These are phyloP conservation scores for Claviceps quebecensis DNA, from an alignment of 2,329 filamentous ascomycete genomes.

Conservation along the genomic window DNA sequence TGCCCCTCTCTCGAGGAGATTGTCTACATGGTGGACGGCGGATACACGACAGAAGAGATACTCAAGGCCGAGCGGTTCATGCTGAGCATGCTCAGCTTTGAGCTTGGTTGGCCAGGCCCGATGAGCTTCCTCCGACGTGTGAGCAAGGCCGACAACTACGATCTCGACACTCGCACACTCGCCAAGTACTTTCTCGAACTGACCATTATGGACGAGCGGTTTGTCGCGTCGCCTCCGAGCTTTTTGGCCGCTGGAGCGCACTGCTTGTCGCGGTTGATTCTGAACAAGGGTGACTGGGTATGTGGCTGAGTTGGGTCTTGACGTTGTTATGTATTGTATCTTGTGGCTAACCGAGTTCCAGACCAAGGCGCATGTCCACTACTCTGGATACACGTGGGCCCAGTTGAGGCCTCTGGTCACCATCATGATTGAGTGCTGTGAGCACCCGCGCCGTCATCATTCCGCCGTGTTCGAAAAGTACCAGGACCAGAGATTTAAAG, in stretches of 20 bases:
- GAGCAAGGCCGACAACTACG: slow-evolving; percentile 97
- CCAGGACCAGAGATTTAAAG: slow-evolving; percentile 72
- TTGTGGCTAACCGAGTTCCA: slow-evolving; percentile 19
- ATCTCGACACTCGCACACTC: slow-evolving; percentile 84
- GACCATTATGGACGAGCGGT: slow-evolving; percentile 95
- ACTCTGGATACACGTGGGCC: slow-evolving; percentile 80
- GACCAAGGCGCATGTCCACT: slow-evolving; percentile 75
- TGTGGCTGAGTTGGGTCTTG: slow-evolving; percentile 17
- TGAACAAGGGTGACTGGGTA: slow-evolving; percentile 91
- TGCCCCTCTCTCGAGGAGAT: slow-evolving; percentile 91
- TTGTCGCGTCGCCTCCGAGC: slow-evolving; percentile 81
- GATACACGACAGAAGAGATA: slow-evolving; percentile 81
- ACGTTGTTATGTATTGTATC: background rate
- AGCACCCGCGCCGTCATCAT: slow-evolving; percentile 69
- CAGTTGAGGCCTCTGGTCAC: slow-evolving; percentile 68
- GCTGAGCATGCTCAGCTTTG: slow-evolving; percentile 90
- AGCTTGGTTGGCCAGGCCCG: slow-evolving; percentile 94
- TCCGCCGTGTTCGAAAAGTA: slow-evolving; percentile 86
- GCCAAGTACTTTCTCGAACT: slow-evolving; percentile 97
- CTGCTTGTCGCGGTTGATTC: slow-evolving; percentile 75
- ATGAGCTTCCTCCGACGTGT: slow-evolving; percentile 97
- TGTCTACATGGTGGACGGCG: slow-evolving; percentile 93
- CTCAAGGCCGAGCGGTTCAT: slow-evolving; percentile 97
- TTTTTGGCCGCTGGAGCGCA: slow-evolving; percentile 85
- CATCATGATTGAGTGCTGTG: slow-evolving; percentile 78